Evolutionary conservation across 306 rosid species (phyloP), one percentile per base, ranked within the genome.

Genomic region (Lupinus albus): DNA sequence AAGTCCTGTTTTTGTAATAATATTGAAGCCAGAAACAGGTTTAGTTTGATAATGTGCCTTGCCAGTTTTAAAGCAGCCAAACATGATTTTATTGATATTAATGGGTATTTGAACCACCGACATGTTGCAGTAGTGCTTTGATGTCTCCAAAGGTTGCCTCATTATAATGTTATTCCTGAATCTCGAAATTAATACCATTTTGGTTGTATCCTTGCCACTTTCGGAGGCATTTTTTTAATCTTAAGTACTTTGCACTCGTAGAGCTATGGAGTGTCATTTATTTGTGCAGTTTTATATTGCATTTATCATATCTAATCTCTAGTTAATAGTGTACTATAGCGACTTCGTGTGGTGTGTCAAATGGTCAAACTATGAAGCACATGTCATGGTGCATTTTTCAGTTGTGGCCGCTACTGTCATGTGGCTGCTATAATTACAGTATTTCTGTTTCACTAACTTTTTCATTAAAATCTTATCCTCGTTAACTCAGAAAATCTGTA

Each of bases 131-230:
- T 17, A 57, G 58, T 65, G 36, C 25, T 20, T 47, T 71, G 68
- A 25, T 58, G 44, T 58, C 61, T 67, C 55, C 32, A 17, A 18
- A 21, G 11, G 32, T 41, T 41, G 25, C 49, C 59, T 12, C 30
- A 28, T 49, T 72, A 10, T 39, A 32, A 21, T 65, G 10, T 56
- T 44, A 8, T 72, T 54, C 20, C 67, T 25, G 57, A 47, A 67
- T 41, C 42, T 73, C 38, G 72, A 62, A 61, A 38, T 61, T 49
- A 36, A 28, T 35, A 55, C 50, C 48, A 52, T 51, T 73, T 33
- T 57, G 18, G 36, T 20, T 68, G 32, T 54, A 33, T 21, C 61
- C 42, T 33, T 38, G 39, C 28, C 12, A 20, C 53, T 5, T 4
- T 15, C n/a, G 11, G 49, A 60, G 41, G 18, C 20, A 41, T 17